Evolutionary conservation across 2,329 filamentous ascomycete genomes (phyloP).

Genomic region (Lachnellula cervina): DNA sequence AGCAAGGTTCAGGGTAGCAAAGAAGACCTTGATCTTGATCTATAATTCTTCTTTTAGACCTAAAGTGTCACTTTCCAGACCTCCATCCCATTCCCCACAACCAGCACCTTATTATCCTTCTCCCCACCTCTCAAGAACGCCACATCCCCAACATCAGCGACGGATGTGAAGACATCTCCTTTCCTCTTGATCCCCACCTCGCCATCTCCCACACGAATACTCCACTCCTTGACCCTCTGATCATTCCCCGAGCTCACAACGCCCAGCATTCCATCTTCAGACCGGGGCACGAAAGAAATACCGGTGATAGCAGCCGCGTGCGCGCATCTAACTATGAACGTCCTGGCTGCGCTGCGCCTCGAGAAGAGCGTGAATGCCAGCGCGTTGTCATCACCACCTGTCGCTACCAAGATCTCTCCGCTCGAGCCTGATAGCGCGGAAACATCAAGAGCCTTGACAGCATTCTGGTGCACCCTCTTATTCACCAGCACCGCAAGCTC

Average conservation of each 20-base stretch:
- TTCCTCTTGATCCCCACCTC: conserved; percentile 36
- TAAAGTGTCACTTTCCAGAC: conserved; percentile 20
- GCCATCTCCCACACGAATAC: neutral
- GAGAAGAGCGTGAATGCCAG: conserved; percentile 53
- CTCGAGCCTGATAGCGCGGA: conserved; percentile 31
- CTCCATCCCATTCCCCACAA: conserved; percentile 34
- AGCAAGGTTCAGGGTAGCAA: neutral
- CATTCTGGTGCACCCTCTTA: conserved; percentile 68
- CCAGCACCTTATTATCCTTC: conserved; percentile 18
- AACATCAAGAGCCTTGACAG: conserved; percentile 63
- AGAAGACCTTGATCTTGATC: neutral
- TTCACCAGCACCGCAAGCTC: conserved; percentile 13
- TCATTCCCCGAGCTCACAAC: conserved; percentile 53
- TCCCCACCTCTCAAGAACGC: conserved; percentile 18
- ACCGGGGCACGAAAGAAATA: conserved; percentile 32
- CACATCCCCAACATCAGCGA: conserved; percentile 55
- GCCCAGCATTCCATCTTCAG: conserved; percentile 10
- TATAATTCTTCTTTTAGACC: neutral
- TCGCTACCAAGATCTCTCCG: conserved; percentile 51
- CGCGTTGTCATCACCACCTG: conserved; percentile 86
- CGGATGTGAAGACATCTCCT: conserved; percentile 51
- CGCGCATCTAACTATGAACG: conserved; percentile 46
- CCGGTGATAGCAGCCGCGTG: conserved; percentile 71
- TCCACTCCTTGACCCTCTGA: conserved; percentile 55
- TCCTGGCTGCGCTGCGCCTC: neutral